Conservation (phyloP, 176 grass and related monocot genomes). For the Musa schizocarpa region DNA sequence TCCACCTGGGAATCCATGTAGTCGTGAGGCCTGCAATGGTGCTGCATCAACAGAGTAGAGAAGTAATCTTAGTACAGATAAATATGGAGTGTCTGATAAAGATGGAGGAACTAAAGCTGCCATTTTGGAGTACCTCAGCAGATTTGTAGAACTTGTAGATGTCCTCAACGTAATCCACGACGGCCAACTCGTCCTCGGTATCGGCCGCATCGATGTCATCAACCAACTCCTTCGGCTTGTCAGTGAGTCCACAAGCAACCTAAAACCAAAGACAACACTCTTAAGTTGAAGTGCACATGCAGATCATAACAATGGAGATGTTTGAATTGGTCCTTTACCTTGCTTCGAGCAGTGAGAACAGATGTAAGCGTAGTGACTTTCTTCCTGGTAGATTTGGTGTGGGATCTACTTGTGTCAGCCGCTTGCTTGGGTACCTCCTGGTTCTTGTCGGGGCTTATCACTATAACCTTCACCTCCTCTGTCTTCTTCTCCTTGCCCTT, state of each 20-base stretch:
- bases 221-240: constrained; percentile 32
- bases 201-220: constrained; percentile 73
- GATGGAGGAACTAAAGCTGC: neutral
- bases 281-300: neutral
- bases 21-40: constrained; percentile 34
- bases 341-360: constrained; percentile 79
- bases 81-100: constrained; percentile 13
- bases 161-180: constrained; percentile 81
- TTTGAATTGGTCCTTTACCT: constrained; percentile 31
- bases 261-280: constrained; percentile 17
- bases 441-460: constrained; percentile 41
- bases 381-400: constrained; percentile 43
- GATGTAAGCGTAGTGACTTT: constrained; percentile 65
- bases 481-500: constrained; percentile 27
- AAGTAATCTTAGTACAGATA: neutral
- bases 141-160: constrained; percentile 75
- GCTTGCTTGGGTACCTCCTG: constrained; percentile 16
- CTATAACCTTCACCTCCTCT: constrained; percentile 31
- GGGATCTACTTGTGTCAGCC: constrained; percentile 22
- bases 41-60: constrained; percentile 27
- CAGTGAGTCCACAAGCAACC: constrained; percentile 40
- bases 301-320: neutral
- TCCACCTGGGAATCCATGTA: constrained; percentile 82
- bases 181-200: constrained; percentile 47
- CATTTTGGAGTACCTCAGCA: constrained; percentile 40